Conservation (phyloP, 2,329 filamentous ascomycete genomes). For the Amylocarpus encephaloides region DNA sequence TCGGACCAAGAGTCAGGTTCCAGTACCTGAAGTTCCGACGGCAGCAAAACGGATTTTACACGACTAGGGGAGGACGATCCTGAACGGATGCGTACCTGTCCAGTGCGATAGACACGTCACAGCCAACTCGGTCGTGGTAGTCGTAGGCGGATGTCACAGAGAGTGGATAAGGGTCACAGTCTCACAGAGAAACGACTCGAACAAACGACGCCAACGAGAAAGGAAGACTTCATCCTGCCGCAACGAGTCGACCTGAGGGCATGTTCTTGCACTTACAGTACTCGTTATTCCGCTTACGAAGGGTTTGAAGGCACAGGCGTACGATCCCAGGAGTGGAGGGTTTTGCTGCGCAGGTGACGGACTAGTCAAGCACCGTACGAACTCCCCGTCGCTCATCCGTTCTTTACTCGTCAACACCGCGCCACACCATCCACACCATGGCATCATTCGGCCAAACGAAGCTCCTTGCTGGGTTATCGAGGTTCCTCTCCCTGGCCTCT, state of each 20-base stretch:
- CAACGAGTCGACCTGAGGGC: neutral
- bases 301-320: neutral
- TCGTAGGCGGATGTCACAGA: neutral
- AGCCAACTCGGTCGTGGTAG: too few species aligned
- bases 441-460: neutral
- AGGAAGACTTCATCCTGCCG: conserved; percentile 7
- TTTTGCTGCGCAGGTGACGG: conserved; percentile 24
- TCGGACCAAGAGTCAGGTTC: neutral
- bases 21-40: conserved; percentile 7
- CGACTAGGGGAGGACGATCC: too few species aligned
- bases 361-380: conserved; percentile 3
- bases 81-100: neutral
- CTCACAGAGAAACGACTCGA: too few species aligned
- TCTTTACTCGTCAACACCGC: neutral
- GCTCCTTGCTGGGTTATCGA: neutral
- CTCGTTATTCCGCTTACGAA: too few species aligned
- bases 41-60: neutral
- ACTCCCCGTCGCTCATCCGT: neutral
- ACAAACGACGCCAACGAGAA: neutral
- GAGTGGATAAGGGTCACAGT: neutral
- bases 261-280: neutral
- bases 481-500: neutral
- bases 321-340: conserved; percentile 7
- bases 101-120: too few species aligned
- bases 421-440: neutral